Conservation (phyloP, 441 rosid genomes). For the Viola pubescens region DNA sequence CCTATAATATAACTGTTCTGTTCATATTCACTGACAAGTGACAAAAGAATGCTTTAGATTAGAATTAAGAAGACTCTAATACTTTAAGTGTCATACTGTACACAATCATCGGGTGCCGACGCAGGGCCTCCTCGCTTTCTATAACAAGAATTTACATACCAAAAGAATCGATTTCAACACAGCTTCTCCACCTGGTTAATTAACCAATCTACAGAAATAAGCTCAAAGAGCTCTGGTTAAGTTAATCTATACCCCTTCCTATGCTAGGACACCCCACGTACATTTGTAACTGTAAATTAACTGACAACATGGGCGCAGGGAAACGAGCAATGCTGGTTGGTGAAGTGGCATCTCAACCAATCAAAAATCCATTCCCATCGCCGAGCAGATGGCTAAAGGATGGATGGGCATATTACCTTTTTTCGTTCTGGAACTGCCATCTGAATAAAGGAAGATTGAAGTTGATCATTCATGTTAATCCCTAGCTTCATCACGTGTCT, state of each 20-base stretch:
- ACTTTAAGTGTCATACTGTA: slow-evolving; percentile 24
- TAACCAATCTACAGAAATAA: slow-evolving; percentile 30
- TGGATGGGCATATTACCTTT: slow-evolving; percentile 3
- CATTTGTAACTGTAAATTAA: slow-evolving; percentile 16
- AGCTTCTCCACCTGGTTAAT: slow-evolving; percentile 20
- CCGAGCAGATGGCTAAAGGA: slow-evolving; percentile 1
- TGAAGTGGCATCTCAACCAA: slow-evolving; percentile 4
- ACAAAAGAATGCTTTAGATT: no score
- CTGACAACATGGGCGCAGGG: slow-evolving; percentile 14
- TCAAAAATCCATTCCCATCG: slow-evolving; percentile 4
- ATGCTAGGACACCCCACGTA: slow-evolving; percentile 4
- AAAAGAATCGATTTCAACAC: slow-evolving; percentile 25
- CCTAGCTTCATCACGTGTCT: slow-evolving; percentile 31
- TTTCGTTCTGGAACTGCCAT: slow-evolving; percentile 16
- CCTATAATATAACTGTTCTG: no score
- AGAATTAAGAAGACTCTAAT: slow-evolving; percentile 1
- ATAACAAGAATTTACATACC: slow-evolving; percentile 18
- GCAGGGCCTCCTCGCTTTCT: slow-evolving; percentile 15
- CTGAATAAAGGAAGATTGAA: slow-evolving; percentile 8
- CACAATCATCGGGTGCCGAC: slow-evolving; percentile 20
- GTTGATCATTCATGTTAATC: slow-evolving; percentile 2
- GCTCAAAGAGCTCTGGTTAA: slow-evolving; percentile 14
- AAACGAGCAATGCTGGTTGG: slow-evolving; percentile 5
- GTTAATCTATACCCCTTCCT: slow-evolving; percentile 21
- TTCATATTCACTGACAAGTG: no score